These are phyloP conservation scores for Gliomastix tumulicola DNA, from an alignment of 2,329 filamentous ascomycete genomes.

Conservation along the genomic window DNA sequence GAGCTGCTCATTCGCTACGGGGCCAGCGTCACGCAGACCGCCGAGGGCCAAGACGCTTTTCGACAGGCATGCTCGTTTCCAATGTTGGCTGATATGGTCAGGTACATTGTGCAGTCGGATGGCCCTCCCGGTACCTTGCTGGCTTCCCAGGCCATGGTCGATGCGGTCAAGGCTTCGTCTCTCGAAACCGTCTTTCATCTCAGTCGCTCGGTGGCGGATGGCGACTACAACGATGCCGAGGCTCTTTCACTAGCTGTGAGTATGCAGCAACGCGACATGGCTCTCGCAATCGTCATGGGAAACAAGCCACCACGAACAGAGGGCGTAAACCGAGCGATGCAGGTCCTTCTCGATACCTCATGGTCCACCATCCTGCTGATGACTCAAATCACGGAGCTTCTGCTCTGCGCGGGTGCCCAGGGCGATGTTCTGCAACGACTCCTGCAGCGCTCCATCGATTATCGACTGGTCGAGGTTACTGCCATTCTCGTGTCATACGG, in stretches of 20 bases:
- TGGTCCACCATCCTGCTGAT: too few relatives aligned
- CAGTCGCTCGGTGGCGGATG: constrained; percentile 45
- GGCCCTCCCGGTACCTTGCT: constrained; percentile 33
- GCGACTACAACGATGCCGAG: constrained; percentile 41
- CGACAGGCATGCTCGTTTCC: constrained; percentile 40
- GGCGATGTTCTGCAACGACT: constrained; percentile 42
- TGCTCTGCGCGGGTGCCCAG: constrained; percentile 51
- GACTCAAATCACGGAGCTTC: too few relatives aligned
- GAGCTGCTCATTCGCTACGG: constrained; percentile 44
- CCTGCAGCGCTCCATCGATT: constrained; percentile 38
- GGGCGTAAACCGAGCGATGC: constrained; percentile 43
- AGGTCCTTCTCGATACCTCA: constrained; percentile 34
- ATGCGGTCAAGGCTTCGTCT: constrained; percentile 41
- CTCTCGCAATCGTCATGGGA: constrained; percentile 46
- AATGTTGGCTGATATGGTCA: constrained; percentile 36
- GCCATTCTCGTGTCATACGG: constrained; percentile 44
- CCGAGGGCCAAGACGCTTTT: constrained; percentile 46
- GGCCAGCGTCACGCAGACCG: constrained; percentile 37
- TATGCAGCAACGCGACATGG: constrained; percentile 44
- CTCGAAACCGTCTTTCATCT: constrained; percentile 42
- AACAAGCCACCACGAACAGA: constrained; percentile 40
- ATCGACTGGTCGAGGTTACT: constrained; percentile 47
- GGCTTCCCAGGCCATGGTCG: constrained; percentile 43
- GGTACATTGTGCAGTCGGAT: constrained; percentile 40
- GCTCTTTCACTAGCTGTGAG: constrained; percentile 43